Evolutionary conservation across 2,329 filamentous ascomycete species (phyloP).

Genomic region (Helotiales sp.): DNA sequence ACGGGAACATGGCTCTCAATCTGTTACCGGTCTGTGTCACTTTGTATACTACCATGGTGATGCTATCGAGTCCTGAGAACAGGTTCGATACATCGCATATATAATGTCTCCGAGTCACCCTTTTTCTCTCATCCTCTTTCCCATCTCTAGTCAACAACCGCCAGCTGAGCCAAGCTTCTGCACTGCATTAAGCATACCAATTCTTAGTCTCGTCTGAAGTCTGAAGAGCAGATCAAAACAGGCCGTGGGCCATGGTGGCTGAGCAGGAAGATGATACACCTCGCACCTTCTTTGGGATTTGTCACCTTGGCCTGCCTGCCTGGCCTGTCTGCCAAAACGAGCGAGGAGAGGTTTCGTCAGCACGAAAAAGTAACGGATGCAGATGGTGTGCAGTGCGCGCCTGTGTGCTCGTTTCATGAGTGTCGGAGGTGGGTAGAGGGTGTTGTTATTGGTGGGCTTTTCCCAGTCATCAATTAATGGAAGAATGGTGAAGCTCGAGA

Average conservation of each 20-base stretch:
- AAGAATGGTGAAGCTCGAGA: too few relatives aligned
- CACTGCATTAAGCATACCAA: conserved; percentile 7
- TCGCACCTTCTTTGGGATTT: neutral
- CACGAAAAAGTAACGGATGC: conserved; percentile 13
- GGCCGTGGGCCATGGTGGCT: neutral
- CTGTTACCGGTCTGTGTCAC: conserved; percentile 13
- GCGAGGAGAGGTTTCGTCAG: neutral
- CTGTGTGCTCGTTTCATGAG: conserved; percentile 28
- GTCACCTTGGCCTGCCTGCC: conserved; percentile 4
- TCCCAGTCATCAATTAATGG: too few relatives aligned
- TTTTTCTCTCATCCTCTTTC: neutral
- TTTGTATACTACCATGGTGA: conserved; percentile 25
- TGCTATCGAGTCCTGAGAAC: neutral
- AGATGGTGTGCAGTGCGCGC: neutral
- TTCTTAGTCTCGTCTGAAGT: neutral
- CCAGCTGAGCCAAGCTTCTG: neutral
- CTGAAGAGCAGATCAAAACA: conserved; percentile 15
- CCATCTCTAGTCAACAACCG: neutral
- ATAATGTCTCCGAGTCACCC: conserved; percentile 16
- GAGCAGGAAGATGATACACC: conserved; percentile 7
- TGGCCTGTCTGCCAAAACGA: too few relatives aligned
- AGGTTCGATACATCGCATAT: neutral
- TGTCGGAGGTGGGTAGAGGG: conserved; percentile 20
- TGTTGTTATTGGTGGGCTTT: conserved; percentile 8
- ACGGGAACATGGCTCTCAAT: neutral